Base-by-base conservation (phyloP, 1,284 basidiomycete genomes). In the Ganoderma meredithae region DNA sequence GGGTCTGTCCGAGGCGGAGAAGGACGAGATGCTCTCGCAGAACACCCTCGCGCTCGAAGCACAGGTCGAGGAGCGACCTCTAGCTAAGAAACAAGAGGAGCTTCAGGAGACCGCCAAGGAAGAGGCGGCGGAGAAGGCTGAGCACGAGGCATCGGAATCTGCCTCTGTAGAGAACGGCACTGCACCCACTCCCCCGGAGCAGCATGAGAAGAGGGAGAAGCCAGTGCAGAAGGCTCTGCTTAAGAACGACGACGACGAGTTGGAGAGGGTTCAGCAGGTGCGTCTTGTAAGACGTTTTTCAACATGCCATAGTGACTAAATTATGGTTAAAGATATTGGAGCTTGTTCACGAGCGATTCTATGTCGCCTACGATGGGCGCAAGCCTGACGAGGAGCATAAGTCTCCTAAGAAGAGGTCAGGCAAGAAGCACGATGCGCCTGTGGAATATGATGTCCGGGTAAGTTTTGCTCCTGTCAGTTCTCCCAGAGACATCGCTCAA, bases 71-170 rank as follows among this genome's bases (percentile, higher is more conserved):
- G 90, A 93, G 69, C 85, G 97, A 44, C 96, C 96, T 1, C 79
- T 98, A 47, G 95, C 95, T 15, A 95, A 93, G 83, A 91, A 92
- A 79, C 95, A 97, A 78, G 92, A 95, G 76, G 90, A 91, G 75
- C 81, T 94, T 53, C 85, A 89, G 69, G 88, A 82, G 67, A 75
- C 76, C 64, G 79, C 77, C 19, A 72, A 62, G 36, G 39, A 39
- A 12, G 58, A 60, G n/a, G 43, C 25, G 15, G 52, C 40, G 6
- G 52, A 39, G 62, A 44, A 62, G 43, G 27, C 41, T 17, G 27
- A 33, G 41, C 41, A 44, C 43, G 43, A 44, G 31, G 39, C 71
- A 9, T 69, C 43, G 17, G 67, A 70, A 36, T 70, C 68, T 36
- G 72, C 69, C 39, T 68, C 69, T n/a, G 68, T 71, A 15, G 64